Conservation (phyloP, 2,329 filamentous ascomycete species). For the Fusarium bactridioides region DNA sequence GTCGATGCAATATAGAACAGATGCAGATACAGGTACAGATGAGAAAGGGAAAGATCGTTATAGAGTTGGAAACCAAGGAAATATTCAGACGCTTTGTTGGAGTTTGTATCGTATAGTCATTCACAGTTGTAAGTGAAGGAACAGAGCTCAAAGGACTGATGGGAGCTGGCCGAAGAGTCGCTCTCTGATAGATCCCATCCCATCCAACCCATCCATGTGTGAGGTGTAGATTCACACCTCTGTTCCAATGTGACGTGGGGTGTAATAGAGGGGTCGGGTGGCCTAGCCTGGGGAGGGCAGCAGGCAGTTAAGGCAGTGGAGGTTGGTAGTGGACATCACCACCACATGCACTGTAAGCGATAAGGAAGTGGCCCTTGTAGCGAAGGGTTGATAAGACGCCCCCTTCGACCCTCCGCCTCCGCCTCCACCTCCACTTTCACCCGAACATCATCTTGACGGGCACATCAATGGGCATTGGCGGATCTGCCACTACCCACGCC, state of each 20-base stretch:
- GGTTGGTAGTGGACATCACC: background rate
- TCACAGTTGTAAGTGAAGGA: slow-evolving; percentile 36
- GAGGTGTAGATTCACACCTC: slow-evolving; percentile 13
- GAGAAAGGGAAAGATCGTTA: slow-evolving; percentile 31
- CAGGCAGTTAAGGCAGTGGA: background rate
- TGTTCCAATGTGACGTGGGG: slow-evolving; percentile 24
- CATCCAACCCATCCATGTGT: slow-evolving; percentile 7
- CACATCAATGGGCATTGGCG: slow-evolving; percentile 17
- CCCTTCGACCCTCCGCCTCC: background rate
- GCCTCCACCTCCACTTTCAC: background rate
- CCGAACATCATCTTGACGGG: background rate
- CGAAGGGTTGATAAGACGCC: slow-evolving; percentile 16
- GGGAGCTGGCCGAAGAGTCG: slow-evolving; percentile 17
- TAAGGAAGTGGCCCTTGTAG: slow-evolving; percentile 2
- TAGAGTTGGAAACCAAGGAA: slow-evolving; percentile 25
- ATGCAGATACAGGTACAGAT: slow-evolving; percentile 13
- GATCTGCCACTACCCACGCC: slow-evolving; percentile 27
- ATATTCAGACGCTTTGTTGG: slow-evolving; percentile 35
- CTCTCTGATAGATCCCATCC: background rate
- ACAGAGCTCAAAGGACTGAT: slow-evolving; percentile 25
- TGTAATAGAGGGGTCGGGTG: slow-evolving; percentile 11
- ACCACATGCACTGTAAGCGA: background rate
- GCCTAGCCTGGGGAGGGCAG: slow-evolving; percentile 3
- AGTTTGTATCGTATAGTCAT: slow-evolving; percentile 41
- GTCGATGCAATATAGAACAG: slow-evolving; percentile 9